Conservation (phyloP, 2,329 filamentous ascomycete species). For the Sordariomycetes sp. region DNA sequence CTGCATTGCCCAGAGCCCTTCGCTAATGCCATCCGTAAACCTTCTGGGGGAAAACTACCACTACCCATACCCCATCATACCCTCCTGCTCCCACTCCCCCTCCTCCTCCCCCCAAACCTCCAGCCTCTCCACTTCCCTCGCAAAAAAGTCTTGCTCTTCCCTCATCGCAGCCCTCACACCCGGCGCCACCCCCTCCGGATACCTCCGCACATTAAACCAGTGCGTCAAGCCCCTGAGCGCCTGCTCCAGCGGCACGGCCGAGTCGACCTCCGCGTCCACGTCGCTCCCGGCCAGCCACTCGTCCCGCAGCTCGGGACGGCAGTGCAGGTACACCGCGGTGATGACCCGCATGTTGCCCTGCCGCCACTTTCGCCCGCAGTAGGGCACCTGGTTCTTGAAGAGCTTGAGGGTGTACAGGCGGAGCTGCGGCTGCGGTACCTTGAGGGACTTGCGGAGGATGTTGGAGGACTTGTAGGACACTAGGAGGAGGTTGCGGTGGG, state of each 20-base stretch:
- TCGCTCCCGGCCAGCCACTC: slow-evolving; percentile 91
- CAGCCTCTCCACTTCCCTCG: slow-evolving; percentile 64
- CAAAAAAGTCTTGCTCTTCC: slow-evolving; percentile 72
- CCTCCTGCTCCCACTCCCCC: slow-evolving; percentile 16
- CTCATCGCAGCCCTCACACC: slow-evolving; percentile 48
- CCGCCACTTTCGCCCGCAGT: slow-evolving; percentile 95
- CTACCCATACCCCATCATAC: slow-evolving; percentile 5
- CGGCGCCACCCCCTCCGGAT: slow-evolving; percentile 62
- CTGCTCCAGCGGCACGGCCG: slow-evolving; percentile 85
- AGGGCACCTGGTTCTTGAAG: slow-evolving; percentile 97
- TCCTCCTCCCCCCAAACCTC: slow-evolving; percentile 40
- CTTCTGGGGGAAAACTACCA: neutral
- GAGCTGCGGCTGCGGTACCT: slow-evolving; percentile 78
- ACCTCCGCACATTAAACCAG: slow-evolving; percentile 82
- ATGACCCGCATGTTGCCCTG: slow-evolving; percentile 98
- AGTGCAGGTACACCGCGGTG: slow-evolving; percentile 90
- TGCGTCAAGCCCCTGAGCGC: slow-evolving; percentile 81
- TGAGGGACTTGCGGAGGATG: slow-evolving; percentile 83
- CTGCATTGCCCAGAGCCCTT: neutral
- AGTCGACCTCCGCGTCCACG: slow-evolving; percentile 87
- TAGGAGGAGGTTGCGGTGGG: slow-evolving; percentile 84
- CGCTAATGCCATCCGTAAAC: neutral
- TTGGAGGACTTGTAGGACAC: slow-evolving; percentile 93
- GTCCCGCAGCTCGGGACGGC: slow-evolving; percentile 81
- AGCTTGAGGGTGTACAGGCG: slow-evolving; percentile 93